Conservation (phyloP, 306 rosid genomes). For the Prinsepia uniflora region DNA sequence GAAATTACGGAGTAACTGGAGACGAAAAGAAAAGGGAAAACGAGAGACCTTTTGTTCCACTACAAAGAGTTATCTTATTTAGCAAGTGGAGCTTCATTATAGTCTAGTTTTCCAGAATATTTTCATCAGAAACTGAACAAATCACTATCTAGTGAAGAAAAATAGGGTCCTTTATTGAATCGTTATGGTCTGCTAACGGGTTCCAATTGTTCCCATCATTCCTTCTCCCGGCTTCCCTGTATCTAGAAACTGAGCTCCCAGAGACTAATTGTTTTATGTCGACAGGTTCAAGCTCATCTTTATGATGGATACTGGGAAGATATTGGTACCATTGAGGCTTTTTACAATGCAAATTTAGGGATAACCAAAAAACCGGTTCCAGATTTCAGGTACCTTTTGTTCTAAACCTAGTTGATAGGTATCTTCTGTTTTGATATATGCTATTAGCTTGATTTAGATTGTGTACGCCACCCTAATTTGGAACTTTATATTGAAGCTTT, state of each 20-base stretch:
- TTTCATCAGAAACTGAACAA: neutral
- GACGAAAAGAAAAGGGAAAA: no score
- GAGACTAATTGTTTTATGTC: constrained; percentile 20
- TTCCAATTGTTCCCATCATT: neutral
- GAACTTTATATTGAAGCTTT: constrained; percentile 53
- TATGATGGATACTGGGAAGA: constrained; percentile 99
- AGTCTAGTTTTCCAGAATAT: neutral
- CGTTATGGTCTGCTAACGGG: constrained; percentile 1
- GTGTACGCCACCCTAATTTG: constrained; percentile 12
- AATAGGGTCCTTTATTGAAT: neutral
- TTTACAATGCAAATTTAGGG: constrained; percentile 94
- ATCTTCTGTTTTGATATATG: constrained; percentile 10
- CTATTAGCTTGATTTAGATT: constrained; percentile 10
- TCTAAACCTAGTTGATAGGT: constrained; percentile 5
- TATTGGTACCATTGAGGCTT: constrained; percentile 98
- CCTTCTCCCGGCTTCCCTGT: neutral
- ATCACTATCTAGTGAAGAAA: constrained; percentile 4
- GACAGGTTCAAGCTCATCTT: constrained; percentile 94
- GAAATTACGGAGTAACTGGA: no score
- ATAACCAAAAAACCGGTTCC: constrained; percentile 96
- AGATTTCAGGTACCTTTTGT: constrained; percentile 67
- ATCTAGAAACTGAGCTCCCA: neutral
- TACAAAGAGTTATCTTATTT: neutral
- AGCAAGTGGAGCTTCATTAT: constrained; percentile 4
- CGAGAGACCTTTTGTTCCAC: no score